These are phyloP conservation scores for Aspergillus fructus DNA, from an alignment of 2,329 filamentous ascomycete species.

Conservation along the genomic window DNA sequence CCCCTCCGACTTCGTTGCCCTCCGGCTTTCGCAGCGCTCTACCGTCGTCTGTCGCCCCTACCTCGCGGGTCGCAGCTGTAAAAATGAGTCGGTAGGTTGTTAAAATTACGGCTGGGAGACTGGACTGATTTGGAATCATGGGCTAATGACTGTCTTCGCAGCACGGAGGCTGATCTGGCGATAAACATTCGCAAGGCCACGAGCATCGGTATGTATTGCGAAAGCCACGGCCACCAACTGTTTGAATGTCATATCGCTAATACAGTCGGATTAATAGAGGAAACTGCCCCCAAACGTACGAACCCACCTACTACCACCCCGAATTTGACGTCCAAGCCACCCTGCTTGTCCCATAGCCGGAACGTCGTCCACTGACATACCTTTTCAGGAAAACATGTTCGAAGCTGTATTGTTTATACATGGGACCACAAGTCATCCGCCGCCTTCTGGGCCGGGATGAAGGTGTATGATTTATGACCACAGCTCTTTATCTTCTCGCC, in stretches of 20 bases:
- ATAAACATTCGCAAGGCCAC: slow-evolving; percentile 69
- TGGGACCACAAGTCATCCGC: slow-evolving; percentile 97
- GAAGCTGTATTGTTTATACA: slow-evolving; percentile 96
- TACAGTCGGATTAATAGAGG: slow-evolving; percentile 45
- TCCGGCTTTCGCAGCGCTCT: slow-evolving; percentile 20
- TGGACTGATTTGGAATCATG: not conserved
- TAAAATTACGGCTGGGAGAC: not conserved
- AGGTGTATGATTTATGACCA: slow-evolving; percentile 69
- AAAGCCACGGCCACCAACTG: not conserved
- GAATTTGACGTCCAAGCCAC: slow-evolving; percentile 6
- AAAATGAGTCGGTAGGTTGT: slow-evolving; percentile 60
- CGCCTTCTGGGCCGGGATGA: slow-evolving; percentile 97
- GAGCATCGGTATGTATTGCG: slow-evolving; percentile 52
- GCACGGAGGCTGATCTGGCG: slow-evolving; percentile 63
- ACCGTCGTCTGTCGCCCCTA: slow-evolving; percentile 22
- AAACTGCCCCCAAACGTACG: slow-evolving; percentile 67
- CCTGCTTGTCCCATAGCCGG: not conserved
- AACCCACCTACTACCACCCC: slow-evolving; percentile 6
- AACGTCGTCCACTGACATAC: slow-evolving; percentile 1
- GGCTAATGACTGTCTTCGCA: slow-evolving; percentile 22
- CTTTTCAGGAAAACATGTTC: slow-evolving; percentile 79
- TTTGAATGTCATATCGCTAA: slow-evolving; percentile 18
- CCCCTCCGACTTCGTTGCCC: slow-evolving; percentile 17
- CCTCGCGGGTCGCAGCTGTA: slow-evolving; percentile 47
- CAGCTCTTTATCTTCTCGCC: not conserved